Evolutionary conservation across 768 basidiomycete species (phyloP).

Genomic region (Lentinula sp.): DNA sequence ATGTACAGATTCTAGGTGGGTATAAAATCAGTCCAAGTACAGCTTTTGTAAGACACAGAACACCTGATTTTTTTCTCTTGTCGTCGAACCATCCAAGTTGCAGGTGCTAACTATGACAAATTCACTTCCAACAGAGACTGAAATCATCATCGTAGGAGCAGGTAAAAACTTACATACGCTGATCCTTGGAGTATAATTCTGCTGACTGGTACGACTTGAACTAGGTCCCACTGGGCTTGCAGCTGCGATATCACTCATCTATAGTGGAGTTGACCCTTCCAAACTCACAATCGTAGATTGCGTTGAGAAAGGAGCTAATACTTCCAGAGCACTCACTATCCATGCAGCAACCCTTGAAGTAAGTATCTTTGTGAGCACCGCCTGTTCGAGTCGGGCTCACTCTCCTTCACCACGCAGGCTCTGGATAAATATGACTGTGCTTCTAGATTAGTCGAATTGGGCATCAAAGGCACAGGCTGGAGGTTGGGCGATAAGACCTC

Average conservation of each 20-base stretch:
- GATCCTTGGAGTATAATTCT: background rate
- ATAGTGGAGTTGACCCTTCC: conserved; percentile 20
- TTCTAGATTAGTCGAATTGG: conserved; percentile 23
- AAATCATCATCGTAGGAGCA: conserved; percentile 12
- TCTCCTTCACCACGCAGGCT: conserved; percentile 17
- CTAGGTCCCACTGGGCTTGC: conserved; percentile 13
- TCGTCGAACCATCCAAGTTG: too few species aligned
- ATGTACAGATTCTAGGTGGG: too few species aligned
- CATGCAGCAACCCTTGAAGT: conserved; percentile 46
- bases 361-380: background rate
- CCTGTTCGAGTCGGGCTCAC: too few species aligned
- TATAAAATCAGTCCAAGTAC: too few species aligned
- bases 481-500: conserved; percentile 16
- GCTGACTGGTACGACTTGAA: background rate
- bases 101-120: background rate
- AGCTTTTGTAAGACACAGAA: too few species aligned
- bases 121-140: conserved; percentile 1
- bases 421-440: conserved; percentile 30
- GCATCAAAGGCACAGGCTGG: conserved; percentile 17
- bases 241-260: conserved; percentile 30
- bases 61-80: too few species aligned
- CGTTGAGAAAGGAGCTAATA: conserved; percentile 21
- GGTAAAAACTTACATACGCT: background rate
- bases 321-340: conserved; percentile 34
- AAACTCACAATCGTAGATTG: conserved; percentile 36